Base-by-base conservation (phyloP, 2,329 filamentous ascomycete genomes). In the Beauveria bassiana region DNA sequence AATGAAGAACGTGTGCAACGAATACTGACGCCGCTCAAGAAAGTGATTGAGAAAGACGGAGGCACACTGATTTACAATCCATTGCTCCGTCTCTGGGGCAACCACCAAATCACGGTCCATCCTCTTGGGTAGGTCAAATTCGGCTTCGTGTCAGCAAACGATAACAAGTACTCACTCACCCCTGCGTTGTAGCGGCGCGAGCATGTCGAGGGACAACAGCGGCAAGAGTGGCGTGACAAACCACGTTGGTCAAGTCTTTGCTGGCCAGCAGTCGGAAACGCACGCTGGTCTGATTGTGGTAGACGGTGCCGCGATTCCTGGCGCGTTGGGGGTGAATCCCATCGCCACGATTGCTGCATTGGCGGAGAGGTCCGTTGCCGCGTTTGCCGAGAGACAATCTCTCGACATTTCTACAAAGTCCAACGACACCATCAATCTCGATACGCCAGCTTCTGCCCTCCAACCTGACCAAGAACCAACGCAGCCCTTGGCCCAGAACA, bases 331-430 rank as follows among this genome's bases (percentile, higher is more conserved):
- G 16, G 84, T 85, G 3, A 90, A 90, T 67, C 86, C 87, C 0
- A 80, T 88, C 58, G 87, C 86, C 1, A 90, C 86, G 1, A 89
- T 89, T 65, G 81, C 86, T 0, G 86, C 87, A 3, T 78, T 90
- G 22, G 86, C 87, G 0, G 87, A 89, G 71, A 77, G 87, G 10
- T 82, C 82, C 0, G 79, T 88, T 7, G 80, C 83, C 57, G 69
- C 77, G 6, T 81, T 81, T 56, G 76, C 79, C 2, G 65, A 72
- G 57, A 72, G 73, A 9, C 67, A 75, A 7, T 66, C 67, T 0
- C 73, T 86, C 12, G 64, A 61, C 6, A 79, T 86, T 57, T 76
- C 34, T 16, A 45, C 52, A 18, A 28, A 55, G 40, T 20, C 38
- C 43, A 55, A 45, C 24, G 52, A 18, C 52, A 28, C 3, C 8